phyloP scores from a whole-genome alignment of 495 filamentous ascomycete species.

The Polyplosphaeria fusca region DNA sequence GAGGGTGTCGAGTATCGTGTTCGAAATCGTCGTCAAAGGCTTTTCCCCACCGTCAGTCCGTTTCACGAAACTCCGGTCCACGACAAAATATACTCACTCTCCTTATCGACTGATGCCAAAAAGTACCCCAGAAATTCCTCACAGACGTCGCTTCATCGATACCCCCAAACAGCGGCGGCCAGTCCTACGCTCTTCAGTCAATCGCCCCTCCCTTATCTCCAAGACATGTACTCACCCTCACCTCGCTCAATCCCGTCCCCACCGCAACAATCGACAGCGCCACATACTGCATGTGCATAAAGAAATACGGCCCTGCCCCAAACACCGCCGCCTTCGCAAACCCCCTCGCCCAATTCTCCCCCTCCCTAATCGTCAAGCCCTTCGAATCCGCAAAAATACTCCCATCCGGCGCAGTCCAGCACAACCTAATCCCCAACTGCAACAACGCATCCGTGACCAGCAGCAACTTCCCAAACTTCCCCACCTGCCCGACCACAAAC shows the following conservation, averaged over 20 bases:
- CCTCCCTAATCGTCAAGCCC: slow-evolving; percentile 1
- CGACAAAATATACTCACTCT: background rate
- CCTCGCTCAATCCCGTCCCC: background rate
- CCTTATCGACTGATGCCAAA: slow-evolving; percentile 13
- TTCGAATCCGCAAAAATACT: background rate
- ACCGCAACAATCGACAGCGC: slow-evolving; percentile 1
- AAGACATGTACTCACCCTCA: background rate
- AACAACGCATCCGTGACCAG: slow-evolving; percentile 3
- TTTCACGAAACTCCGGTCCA: no score
- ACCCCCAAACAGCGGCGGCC: slow-evolving; percentile 8
- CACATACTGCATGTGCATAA: slow-evolving; percentile 11
- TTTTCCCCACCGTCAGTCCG: background rate
- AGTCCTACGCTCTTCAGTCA: background rate
- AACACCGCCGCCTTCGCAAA: slow-evolving; percentile 7
- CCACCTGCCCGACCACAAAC: background rate
- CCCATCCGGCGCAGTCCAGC: slow-evolving; percentile 6
- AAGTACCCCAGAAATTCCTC: slow-evolving; percentile 7
- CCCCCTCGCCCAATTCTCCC: background rate
- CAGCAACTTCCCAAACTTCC: background rate
- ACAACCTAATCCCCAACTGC: slow-evolving; percentile 2
- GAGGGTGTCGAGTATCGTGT: background rate
- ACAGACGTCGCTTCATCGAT: slow-evolving; percentile 1
- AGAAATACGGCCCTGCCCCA: slow-evolving; percentile 10
- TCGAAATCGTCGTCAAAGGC: background rate
- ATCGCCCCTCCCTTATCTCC: no score